Conservation (phyloP, 1,139 yeast genomes). For the Geotrichum cucujoidarum region DNA sequence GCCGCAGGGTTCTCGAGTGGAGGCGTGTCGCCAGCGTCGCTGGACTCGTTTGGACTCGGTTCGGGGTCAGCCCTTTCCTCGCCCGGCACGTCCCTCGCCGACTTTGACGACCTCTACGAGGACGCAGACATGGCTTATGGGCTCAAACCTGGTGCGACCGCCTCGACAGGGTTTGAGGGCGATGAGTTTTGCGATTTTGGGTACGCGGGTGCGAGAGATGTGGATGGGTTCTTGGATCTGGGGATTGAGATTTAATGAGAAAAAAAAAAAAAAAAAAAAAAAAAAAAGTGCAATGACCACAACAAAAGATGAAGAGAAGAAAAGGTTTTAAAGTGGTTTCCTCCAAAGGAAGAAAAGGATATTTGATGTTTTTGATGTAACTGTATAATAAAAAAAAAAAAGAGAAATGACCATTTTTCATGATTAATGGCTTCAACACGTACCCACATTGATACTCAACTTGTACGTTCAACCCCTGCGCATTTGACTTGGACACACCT, state of each 20-base stretch:
- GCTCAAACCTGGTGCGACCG: not conserved
- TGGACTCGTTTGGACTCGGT: not conserved
- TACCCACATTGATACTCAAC: too few species aligned
- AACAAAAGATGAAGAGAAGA: too few species aligned
- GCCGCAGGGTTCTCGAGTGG: too few species aligned
- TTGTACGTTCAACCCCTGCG: too few species aligned
- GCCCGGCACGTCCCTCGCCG: not conserved
- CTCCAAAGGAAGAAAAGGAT: too few species aligned
- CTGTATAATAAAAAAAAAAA: too few species aligned
- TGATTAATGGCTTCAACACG: too few species aligned
- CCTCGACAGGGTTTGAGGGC: not conserved
- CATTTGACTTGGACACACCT: too few species aligned
- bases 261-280: not conserved
- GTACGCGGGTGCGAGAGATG: slow-evolving; percentile 6
- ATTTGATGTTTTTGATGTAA: too few species aligned
- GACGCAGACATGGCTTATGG: too few species aligned
- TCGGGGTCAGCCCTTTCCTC: slow-evolving; percentile 2
- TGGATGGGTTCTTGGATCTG: slow-evolving; percentile 15
- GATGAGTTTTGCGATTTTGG: slow-evolving; percentile 17
- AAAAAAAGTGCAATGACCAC: not conserved
- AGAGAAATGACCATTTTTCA: too few species aligned
- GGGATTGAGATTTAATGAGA: slow-evolving; percentile 11
- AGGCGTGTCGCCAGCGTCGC: not conserved
- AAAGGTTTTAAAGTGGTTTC: too few species aligned
- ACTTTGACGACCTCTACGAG: slow-evolving; percentile 8